A percentile compares a stretch with the other conserved stretches of the same genome.
Conservation (phyloP, 805 yeast genomes). For the Candida lessepsii region DNA sequence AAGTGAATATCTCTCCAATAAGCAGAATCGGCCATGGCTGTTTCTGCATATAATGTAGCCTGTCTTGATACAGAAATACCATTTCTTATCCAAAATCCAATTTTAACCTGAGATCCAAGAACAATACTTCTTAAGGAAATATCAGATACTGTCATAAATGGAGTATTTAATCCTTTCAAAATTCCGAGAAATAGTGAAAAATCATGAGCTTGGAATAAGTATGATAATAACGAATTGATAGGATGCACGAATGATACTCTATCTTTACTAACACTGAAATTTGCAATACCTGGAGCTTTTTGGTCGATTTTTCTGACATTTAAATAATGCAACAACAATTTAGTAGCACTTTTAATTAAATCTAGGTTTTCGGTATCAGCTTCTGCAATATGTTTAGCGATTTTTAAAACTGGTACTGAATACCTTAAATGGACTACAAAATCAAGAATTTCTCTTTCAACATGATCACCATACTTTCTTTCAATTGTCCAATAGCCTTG, state of each 20-base stretch:
- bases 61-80: constrained; percentile 56
- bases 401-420: constrained; percentile 43
- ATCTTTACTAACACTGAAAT: constrained; percentile 47
- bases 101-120: constrained; percentile 56
- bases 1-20: constrained; percentile 46
- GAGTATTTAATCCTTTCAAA: constrained; percentile 20
- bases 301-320: constrained; percentile 21
- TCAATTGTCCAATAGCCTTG: constrained; percentile 57
- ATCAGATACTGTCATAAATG: constrained; percentile 52
- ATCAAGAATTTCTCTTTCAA: constrained; percentile 53
- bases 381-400: constrained; percentile 36
- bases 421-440: constrained; percentile 51
- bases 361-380: constrained; percentile 12
- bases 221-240: constrained; percentile 54
- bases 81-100: constrained; percentile 74
- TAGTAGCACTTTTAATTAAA: constrained; percentile 32
- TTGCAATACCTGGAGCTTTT: constrained; percentile 31
- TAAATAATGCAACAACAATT: constrained; percentile 28
- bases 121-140: constrained; percentile 60
- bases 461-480: constrained; percentile 69
- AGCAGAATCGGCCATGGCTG: constrained; percentile 39
- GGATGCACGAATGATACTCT: constrained; percentile 60
- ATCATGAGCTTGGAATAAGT: constrained; percentile 35
- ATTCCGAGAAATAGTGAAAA: constrained; percentile 18
- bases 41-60: constrained; percentile 48